Evolutionary conservation across 202 grass and related monocot species (phyloP), one percentile per base, ranked within the genome.

Genomic region (Miscanthus sacchariflorus): DNA sequence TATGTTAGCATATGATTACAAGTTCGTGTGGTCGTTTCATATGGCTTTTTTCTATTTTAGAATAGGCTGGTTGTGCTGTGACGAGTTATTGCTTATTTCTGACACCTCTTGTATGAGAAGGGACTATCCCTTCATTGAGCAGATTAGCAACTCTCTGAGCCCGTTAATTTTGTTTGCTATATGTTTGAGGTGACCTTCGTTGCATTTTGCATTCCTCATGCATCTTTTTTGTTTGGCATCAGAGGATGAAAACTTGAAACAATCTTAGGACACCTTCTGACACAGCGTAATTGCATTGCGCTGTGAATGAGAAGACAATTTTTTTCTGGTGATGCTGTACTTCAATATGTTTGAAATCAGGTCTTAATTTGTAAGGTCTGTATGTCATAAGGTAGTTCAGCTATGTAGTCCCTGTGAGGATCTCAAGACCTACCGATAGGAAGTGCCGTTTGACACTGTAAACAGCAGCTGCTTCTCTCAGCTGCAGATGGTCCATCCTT

Each of bases 361-460:
- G 2, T 64, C 1, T 64, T 64, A 23, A 4, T 64, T 64, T 64
- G 21, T 3, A 64, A 24, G 21, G 12, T 64, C 4, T 77, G 48
- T 19, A 12, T 56, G 27, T 54, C 9, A 12, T 52, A 17, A 3
- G 8, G 17, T 76, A 35, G 6, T 12, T 35, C 0, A 1, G 9
- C 15, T 68, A 36, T 65, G 63, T 15, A 19, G 21, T 86, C 85
- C 89, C 73, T 33, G 50, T 90, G 92, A 85, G 21, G 87, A 90
- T 39, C 44, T 65, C 19, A 70, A 86, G 78, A 85, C 87, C 91
- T 93, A 79, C 56, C 27, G 89, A 94, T 91, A 98, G 95, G 95
- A 98, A 98, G 91, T 93, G 91, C 93, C 86, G 91, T 95, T 92
- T 95, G 93, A 95, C 91, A 95, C 77, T 87, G 68, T 85, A 88